Evolutionary conservation across 148 eudicot species (phyloP), one percentile per base, ranked within the genome.

Genomic region (Salicornia ramosissima): DNA sequence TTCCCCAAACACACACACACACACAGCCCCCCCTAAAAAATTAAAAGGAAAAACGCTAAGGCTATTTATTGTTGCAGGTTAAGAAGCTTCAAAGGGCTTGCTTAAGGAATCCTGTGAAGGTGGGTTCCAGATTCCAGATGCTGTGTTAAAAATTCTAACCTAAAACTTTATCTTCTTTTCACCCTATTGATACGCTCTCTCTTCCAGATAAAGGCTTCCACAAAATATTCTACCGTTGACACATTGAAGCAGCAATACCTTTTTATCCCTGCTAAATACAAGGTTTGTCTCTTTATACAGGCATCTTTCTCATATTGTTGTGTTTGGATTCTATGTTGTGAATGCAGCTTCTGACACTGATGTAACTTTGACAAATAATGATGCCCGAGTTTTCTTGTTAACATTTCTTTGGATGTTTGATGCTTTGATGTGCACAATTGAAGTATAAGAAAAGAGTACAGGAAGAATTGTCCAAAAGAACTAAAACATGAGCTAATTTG

Each of bases 81-180:
- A 70, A 78, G 67, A 94, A 94, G 83, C 93, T 94, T 61, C 91
- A 94, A 74, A 84, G 90, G 76, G 93, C 96, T 64, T 88, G 96
- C 75, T 73, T 94, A 56, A 89, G 82, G 79, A 87, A 88, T 77
- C 97, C 99, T 63, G 99, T 88, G 57, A 86, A 86, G 90, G 98
- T 90, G 71, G 64, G 78, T 47, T 34, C 50, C 65, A 1, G 63
- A 30, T 78, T 40, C 30, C n/a, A n/a, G n/a, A n/a, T n/a, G 13
- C 21, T n/a, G 53, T 54, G 31, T 15, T 22, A 59, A 6, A 29
- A 42, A 22, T n/a, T 26, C 56, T 50, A 69, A 7, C 24, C 14
- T 19, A 22, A 21, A 31, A 7, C 12, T 21, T 19, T 42, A n/a
- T 45, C 4, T 52, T 36, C 30, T 8, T 51, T 14, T 29, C 8